phyloP scores from a whole-genome alignment of 1,284 basidiomycete genomes.

The Tremellales sp. region DNA sequence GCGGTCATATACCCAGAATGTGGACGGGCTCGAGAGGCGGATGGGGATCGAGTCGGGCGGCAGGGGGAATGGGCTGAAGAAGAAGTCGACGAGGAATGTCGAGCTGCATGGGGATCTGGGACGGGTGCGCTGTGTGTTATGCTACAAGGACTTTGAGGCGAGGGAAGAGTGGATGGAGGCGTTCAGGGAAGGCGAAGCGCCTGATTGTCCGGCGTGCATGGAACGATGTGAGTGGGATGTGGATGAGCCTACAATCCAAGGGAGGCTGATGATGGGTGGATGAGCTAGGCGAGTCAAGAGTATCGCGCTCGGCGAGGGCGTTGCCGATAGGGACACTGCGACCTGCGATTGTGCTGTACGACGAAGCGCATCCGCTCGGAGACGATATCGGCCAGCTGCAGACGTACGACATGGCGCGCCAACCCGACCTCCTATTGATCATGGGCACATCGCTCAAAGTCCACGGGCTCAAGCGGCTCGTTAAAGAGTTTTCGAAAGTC shows the following conservation, averaged over 20 bases:
- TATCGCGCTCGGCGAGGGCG: conserved; percentile 73
- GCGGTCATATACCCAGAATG: conserved; percentile 91
- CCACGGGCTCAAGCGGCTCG: conserved; percentile 85
- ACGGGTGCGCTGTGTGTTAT: conserved; percentile 76
- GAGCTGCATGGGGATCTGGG: conserved; percentile 91
- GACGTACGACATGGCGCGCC: conserved; percentile 63
- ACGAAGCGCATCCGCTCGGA: conserved; percentile 80
- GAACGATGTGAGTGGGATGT: conserved; percentile 63
- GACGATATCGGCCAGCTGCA: conserved; percentile 79
- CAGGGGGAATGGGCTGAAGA: conserved; percentile 51
- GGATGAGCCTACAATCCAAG: not conserved
- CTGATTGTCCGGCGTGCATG: conserved; percentile 76
- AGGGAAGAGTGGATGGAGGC: conserved; percentile 57
- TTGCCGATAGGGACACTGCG: conserved; percentile 72
- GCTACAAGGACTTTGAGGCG: conserved; percentile 70
- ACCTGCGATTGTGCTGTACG: conserved; percentile 84
- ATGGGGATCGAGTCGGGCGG: conserved; percentile 71
- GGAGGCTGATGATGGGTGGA: not conserved
- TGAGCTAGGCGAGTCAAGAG: conserved; percentile 63
- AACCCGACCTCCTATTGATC: conserved; percentile 87
- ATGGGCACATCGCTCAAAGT: conserved; percentile 95
- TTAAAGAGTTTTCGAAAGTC: conserved; percentile 84
- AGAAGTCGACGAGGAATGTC: conserved; percentile 72
- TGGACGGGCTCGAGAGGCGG: conserved; percentile 83
- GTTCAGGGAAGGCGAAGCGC: conserved; percentile 67